Percentiles rank a stretch among this genome's conserved stretches.
phyloP scores from a whole-genome alignment of 805 yeast species.

The Metschnikowia koreensis region DNA sequence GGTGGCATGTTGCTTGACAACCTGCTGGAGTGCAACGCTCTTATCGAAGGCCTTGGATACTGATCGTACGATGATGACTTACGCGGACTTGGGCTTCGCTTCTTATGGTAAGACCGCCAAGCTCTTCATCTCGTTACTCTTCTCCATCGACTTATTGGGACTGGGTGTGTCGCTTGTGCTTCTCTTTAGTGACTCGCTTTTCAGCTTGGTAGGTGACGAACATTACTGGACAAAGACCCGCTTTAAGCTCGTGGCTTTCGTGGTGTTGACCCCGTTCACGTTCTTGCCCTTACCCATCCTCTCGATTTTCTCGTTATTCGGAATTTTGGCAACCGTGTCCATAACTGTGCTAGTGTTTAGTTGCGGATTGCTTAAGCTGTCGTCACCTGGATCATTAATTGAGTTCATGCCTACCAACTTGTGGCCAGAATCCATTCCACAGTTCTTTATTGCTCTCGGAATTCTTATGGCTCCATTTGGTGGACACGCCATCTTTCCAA shows the following conservation, averaged over 20 bases:
- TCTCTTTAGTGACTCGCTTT: conserved; percentile 80
- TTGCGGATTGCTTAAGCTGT: conserved; percentile 61
- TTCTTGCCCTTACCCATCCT: conserved; percentile 73
- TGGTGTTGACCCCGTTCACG: conserved; percentile 76
- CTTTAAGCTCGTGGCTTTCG: conserved; percentile 67
- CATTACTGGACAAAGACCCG: conserved; percentile 39
- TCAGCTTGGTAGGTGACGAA: conserved; percentile 31
- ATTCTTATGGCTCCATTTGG: conserved; percentile 80
- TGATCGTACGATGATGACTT: conserved; percentile 29
- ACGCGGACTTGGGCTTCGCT: conserved; percentile 30
- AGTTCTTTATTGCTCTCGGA: conserved; percentile 61
- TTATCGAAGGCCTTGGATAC: conserved; percentile 35
- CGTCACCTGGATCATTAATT: conserved; percentile 73
- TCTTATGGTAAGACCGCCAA: conserved; percentile 55
- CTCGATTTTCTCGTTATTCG: conserved; percentile 66
- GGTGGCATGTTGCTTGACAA: conserved; percentile 58
- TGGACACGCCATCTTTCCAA: conserved; percentile 80
- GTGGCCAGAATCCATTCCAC: conserved; percentile 56
- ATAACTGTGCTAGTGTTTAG: conserved; percentile 56
- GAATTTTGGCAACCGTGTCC: conserved; percentile 67
- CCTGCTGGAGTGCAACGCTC: conserved; percentile 75
- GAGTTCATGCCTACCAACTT: conserved; percentile 62
- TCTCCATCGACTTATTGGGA: conserved; percentile 75
- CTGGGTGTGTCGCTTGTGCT: conserved; percentile 80
- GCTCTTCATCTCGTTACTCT: conserved; percentile 65